Base-by-base conservation (phyloP, 768 basidiomycete species). In the Baorangia bicolor region DNA sequence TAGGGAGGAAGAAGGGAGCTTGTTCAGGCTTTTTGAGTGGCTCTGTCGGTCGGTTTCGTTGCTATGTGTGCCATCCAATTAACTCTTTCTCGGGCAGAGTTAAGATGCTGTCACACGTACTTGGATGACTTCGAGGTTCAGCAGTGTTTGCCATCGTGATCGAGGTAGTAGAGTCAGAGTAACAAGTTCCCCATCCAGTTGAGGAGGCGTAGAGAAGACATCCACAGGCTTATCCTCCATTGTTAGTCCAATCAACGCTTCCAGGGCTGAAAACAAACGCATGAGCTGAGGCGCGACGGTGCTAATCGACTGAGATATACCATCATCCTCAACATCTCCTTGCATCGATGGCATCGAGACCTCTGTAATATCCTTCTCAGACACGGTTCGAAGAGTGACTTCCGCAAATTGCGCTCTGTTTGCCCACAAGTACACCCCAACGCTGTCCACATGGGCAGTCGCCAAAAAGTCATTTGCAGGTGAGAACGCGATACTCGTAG, bases 341-440 rank as follows among this genome's bases (percentile, higher is more conserved):
- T 94, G 92, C 73, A 97, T 85, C 0, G 88, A 88, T 7, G 97
- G 96, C 51, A 98, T 75, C 1, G 80, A 69, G 12, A 87, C 81
- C 35, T 89, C 86, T 9, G 77, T 73, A 8, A 94, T 73, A 53
- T 91, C 87, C 33, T 87, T 84, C 54, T 96, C 92, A 9, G 77
- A 72, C n/a, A 98, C 81, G 50, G 84, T 85, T 53, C 86, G 84
- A 70, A 95, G 84, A 2, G 93, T 78, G 18, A 97, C 81, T 56
- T 96, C 90, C 0, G 87, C 72, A 69, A 94, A 98, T 68, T 98
- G 97, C 11, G 95, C 94, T 46, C 94, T 86, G 72, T 99, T 98
- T 13, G 95, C 93, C 94, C 97, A 99, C n/a, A 99, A 81, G 71
- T 89, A 95, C 2, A 99, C 81, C 12, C 95, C 97, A 50, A 98